phyloP scores from a whole-genome alignment of 78 protist genomes.

The Protostelium mycophagum region DNA sequence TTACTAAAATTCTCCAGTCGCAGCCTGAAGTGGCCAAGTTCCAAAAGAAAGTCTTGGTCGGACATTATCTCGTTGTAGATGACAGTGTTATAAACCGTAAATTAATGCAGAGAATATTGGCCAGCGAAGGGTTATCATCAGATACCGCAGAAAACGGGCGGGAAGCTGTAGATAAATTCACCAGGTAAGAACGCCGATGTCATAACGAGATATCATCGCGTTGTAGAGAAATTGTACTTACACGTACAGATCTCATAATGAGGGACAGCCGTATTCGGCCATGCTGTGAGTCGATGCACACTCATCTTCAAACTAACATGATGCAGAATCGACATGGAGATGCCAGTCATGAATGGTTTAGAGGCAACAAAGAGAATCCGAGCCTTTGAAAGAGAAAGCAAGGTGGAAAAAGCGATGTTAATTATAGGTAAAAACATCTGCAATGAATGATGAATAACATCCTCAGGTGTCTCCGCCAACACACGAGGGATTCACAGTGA shows the following conservation, averaged over 20 bases:
- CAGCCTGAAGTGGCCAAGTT: too few species aligned
- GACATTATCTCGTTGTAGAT: not conserved
- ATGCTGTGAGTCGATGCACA: too few species aligned
- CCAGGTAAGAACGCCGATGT: not conserved
- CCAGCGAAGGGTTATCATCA: not conserved
- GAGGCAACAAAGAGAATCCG: slow-evolving; percentile 32
- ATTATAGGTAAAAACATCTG: not conserved
- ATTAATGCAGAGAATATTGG: not conserved
- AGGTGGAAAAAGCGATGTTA: not conserved
- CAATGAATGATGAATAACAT: not conserved
- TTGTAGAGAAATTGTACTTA: too few species aligned
- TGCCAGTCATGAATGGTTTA: slow-evolving; percentile 65
- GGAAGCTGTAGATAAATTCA: not conserved
- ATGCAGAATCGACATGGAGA: slow-evolving; percentile 56
- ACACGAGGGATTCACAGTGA: not conserved
- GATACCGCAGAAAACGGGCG: not conserved
- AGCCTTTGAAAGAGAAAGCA: slow-evolving; percentile 3
- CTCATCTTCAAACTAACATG: too few species aligned
- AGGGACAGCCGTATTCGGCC: not conserved
- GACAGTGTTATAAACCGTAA: not conserved
- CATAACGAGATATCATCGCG: not conserved
- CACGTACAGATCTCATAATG: not conserved
- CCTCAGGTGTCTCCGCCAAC: not conserved
- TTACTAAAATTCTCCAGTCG: too few species aligned
- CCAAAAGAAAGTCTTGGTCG: too few species aligned